Evolutionary conservation across 2,329 filamentous ascomycete species (phyloP), one percentile per base, ranked within the genome.

Genomic region (Penicillium sp.): DNA sequence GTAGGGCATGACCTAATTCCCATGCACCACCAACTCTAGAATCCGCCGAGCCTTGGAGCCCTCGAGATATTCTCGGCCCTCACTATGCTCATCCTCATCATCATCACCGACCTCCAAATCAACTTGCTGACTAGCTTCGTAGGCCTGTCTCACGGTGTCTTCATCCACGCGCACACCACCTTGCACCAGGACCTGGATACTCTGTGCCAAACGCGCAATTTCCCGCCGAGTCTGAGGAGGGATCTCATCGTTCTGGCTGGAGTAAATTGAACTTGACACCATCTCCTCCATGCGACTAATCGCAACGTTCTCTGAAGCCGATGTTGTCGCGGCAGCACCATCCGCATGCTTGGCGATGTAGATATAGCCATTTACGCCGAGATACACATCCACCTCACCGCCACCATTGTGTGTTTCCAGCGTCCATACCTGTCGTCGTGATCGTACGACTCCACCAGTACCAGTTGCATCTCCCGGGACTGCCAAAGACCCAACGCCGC

Each of bases 311-410:
- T 78, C 79, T 9, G 71, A 73, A n/a, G 79, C 77, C 44, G 82
- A 75, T 2, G 68, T 74, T 19, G 71, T 71, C 3, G 68, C 74
- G 14, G 67, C 71, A 53, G 64, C 68, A 49, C 76, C 83, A 64
- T 90, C 87, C 8, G 89, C 79, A 67, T 96, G 91, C 78, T 91
- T 93, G 75, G 88, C 88, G 69, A 98, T 93, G 90, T 91, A 99
- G 57, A 98, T 92, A 72, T 96, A 98, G 1, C 95, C 95, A 69
- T 99, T 99, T 39, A 99, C 95, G 2, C 95, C 95, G 1, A 99
- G 81, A 52, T 96, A 84, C 8, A 98, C 86, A 71, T 97, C 91
- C 27, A 99, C 84, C 48, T 87, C 85, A 61, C 76, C 76, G 21
- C 75, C 76, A 1, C 78, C 79, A 33, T 78, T 76, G 13, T 75